Conservation (phyloP, 2,329 filamentous ascomycete species). For the Ophiobolus disseminans region DNA sequence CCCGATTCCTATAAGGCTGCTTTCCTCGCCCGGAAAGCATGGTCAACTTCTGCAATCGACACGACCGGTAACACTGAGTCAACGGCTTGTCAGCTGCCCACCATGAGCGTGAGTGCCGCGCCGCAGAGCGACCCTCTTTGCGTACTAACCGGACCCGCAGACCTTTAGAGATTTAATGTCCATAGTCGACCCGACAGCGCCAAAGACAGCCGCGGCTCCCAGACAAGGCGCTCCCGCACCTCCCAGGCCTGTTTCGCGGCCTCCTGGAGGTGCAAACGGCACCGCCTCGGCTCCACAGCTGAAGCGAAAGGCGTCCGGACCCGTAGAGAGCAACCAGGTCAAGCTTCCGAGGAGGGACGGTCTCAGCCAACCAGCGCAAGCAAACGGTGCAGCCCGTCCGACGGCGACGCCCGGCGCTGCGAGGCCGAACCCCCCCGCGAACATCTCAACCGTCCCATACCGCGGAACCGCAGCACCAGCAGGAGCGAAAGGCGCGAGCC, state of each 20-base stretch:
- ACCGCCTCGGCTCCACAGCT: slow-evolving; percentile 44
- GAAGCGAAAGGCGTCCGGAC: slow-evolving; percentile 52
- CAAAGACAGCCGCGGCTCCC: slow-evolving; percentile 30
- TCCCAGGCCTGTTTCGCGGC: slow-evolving; percentile 45
- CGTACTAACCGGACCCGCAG: slow-evolving; percentile 22
- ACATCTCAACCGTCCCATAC: slow-evolving; percentile 41
- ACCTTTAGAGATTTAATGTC: slow-evolving; percentile 49
- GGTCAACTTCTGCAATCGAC: slow-evolving; percentile 42
- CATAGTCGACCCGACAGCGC: slow-evolving; percentile 44
- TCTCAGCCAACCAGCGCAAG: slow-evolving; percentile 28
- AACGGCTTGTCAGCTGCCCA: slow-evolving; percentile 38
- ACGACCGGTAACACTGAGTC: slow-evolving; percentile 49
- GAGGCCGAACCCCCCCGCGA: slow-evolving; percentile 29
- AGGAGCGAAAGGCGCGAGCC: slow-evolving; percentile 29
- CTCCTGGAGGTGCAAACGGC: slow-evolving; percentile 34
- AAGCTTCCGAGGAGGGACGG: slow-evolving; percentile 47
- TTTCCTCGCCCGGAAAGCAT: slow-evolving; percentile 38
- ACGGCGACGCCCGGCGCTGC: slow-evolving; percentile 28
- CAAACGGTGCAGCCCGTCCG: slow-evolving; percentile 35
- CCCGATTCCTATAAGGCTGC: slow-evolving; percentile 12
- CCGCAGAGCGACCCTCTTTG: slow-evolving; percentile 15
- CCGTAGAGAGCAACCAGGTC: slow-evolving; percentile 34
- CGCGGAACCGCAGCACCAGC: slow-evolving; percentile 46
- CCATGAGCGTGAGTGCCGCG: slow-evolving; percentile 48
- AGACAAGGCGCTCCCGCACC: slow-evolving; percentile 31